Base-by-base conservation (phyloP, 2,329 filamentous ascomycete species). In the Fusarium solani-melongenae region DNA sequence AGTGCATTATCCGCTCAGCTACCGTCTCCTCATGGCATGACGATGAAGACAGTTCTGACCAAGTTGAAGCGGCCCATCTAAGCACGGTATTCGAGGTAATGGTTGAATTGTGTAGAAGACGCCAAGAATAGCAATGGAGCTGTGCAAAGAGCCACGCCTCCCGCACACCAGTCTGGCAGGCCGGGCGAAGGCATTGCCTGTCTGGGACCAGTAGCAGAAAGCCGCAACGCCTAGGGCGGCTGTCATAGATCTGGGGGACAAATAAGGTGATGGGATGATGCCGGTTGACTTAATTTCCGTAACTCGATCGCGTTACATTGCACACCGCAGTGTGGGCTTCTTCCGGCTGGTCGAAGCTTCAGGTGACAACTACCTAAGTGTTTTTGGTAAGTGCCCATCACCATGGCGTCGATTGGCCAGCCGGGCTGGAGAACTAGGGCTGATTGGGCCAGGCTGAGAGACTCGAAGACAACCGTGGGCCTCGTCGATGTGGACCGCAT, bases 301-400 rank as follows among this genome's bases (percentile, higher is more conserved):
- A 70, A 70, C 61, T 59, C 66, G 70, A 77, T 77, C 70, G 72
- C 58, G 70, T 77, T 70, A 71, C 72, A 75, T 74, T 68, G 61
- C 39, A 66, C 56, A 67, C 56, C 64, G 53, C 34, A 58, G 55
- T 59, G 64, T 51, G 49, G 57, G 61, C 38, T 62, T 64, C 24
- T 51, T 27, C 46, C 51, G 24, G 57, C 51, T 66, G 67, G 64
- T 44, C 64, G 64, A 74, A 55, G 64, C 61, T 69, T 69, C 44
- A 66, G 51, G 61, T 63, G 49, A 72, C 64, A 61, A 64, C 41
- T 55, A 33, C 41, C 51, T 41, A 69, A 66, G 46, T 56, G 57
- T 49, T 69, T 24, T 61, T 51, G 41, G 55, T 39, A 51, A 57
- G 46, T 62, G 56, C 4, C 61, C 34, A 53, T 64, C 49, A 24